A percentile compares a stretch with the other conserved stretches of the same genome.
These are phyloP conservation scores for Tulasnella sp. DNA, from an alignment of 768 basidiomycete genomes.

Conservation along the genomic window DNA sequence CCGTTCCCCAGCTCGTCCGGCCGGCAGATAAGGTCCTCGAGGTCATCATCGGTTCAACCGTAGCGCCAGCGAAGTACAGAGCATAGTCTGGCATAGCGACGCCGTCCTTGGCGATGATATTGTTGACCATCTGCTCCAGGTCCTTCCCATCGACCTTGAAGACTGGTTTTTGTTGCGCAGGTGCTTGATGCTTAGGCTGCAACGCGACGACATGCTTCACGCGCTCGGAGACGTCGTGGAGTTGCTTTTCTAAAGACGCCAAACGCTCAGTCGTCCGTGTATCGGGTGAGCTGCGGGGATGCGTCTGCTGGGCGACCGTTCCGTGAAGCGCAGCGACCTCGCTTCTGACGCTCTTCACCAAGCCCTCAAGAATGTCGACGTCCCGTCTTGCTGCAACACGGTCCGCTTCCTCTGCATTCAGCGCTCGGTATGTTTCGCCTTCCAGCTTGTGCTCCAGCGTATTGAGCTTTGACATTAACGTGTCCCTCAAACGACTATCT, in stretches of 20 bases:
- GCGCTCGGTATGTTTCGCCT: conserved; percentile 34
- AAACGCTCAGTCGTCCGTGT: background rate
- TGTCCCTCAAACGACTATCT: conserved; percentile 33
- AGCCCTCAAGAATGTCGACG: conserved; percentile 41
- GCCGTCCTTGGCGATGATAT: conserved; percentile 78
- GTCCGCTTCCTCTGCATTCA: conserved; percentile 43
- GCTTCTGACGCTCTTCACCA: conserved; percentile 23
- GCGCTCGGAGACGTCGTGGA: conserved; percentile 9
- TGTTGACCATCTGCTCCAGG: conserved; percentile 53
- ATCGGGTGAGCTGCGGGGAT: background rate
- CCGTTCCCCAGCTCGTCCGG: conserved; percentile 38
- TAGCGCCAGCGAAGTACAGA: conserved; percentile 67
- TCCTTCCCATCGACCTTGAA: conserved; percentile 51
- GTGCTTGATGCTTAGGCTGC: conserved; percentile 4
- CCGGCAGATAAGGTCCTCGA: conserved; percentile 62
- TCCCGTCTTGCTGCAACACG: conserved; percentile 36
- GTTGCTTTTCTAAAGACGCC: conserved; percentile 3
- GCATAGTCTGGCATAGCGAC: conserved; percentile 79
- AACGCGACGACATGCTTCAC: background rate
- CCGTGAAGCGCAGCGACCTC: conserved; percentile 13
- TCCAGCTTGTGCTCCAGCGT: conserved; percentile 45
- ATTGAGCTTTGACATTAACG: conserved; percentile 44
- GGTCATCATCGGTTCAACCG: conserved; percentile 72
- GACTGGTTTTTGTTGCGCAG: background rate
- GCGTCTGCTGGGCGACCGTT: background rate